phyloP scores from a whole-genome alignment of 192 early-diverging fungal genomes.

The Coemansia sp. region DNA sequence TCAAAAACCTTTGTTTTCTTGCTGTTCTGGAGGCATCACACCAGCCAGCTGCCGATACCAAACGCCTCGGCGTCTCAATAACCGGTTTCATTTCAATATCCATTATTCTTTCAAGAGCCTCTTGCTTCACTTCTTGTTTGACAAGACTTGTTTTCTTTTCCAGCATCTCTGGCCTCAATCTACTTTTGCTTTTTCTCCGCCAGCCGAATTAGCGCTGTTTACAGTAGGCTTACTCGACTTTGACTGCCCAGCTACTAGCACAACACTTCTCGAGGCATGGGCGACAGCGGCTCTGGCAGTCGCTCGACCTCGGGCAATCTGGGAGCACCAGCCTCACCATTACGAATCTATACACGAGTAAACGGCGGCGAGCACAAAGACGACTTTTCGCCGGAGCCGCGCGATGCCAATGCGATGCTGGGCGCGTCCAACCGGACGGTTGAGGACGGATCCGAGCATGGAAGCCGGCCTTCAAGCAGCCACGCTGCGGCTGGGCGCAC shows the following conservation, averaged over 20 bases:
- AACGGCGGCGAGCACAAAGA: conserved; percentile 17
- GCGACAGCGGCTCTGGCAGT: conserved; percentile 24
- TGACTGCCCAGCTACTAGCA: not conserved
- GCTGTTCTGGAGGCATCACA: not conserved
- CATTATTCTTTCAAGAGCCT: not conserved
- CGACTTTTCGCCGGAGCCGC: conserved; percentile 18
- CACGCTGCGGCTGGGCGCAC: conserved; percentile 8
- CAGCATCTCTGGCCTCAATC: not conserved
- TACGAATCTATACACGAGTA: conserved; percentile 48
- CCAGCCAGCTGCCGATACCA: not conserved
- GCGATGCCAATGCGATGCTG: conserved; percentile 29
- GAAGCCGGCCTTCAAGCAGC: conserved; percentile 8
- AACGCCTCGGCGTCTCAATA: not conserved
- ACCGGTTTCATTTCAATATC: conserved; percentile 1
- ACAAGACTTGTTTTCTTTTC: conserved; percentile 6
- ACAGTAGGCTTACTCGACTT: not conserved
- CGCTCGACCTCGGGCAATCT: conserved; percentile 30
- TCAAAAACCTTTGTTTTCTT: not conserved
- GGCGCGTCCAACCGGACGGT: conserved; percentile 27
- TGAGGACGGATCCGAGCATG: conserved; percentile 17
- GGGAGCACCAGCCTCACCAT: conserved; percentile 27
- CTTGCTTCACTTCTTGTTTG: not conserved
- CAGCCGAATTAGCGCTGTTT: conserved; percentile 3
- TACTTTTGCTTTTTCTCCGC: not conserved
- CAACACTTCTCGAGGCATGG: conserved; percentile 24